phyloP scores from a whole-genome alignment of 1,284 basidiomycete species.

The Kwoniella shivajii region DNA sequence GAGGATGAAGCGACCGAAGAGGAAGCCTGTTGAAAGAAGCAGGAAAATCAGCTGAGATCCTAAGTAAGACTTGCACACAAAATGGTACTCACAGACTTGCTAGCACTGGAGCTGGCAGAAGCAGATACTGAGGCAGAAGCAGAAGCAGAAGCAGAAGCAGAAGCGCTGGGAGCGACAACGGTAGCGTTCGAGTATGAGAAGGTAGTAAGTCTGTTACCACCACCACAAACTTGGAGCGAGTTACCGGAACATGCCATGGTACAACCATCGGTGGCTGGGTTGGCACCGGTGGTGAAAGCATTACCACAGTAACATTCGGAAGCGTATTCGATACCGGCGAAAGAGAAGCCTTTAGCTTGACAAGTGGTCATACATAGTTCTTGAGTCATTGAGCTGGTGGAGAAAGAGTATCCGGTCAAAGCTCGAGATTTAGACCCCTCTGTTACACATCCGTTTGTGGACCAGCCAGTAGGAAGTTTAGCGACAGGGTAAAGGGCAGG shows the following conservation, averaged over 20 bases:
- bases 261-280: constrained; percentile 24
- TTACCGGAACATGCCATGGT: constrained; percentile 36
- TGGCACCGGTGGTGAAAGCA: constrained; percentile 25
- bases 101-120: constrained; percentile 10
- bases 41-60: too few relatives aligned
- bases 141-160: constrained; percentile 14
- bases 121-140: constrained; percentile 12
- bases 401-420: constrained; percentile 29
- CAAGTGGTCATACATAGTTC: constrained; percentile 30
- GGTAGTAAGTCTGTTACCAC: constrained; percentile 27
- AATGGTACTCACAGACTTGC: constrained; percentile 12
- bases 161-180: constrained; percentile 20
- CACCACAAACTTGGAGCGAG: constrained; percentile 43
- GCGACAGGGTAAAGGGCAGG: constrained; percentile 56
- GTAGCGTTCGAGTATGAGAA: constrained; percentile 27
- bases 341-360: constrained; percentile 25
- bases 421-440: constrained; percentile 32
- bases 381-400: constrained; percentile 31
- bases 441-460: constrained; percentile 33
- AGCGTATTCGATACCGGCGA: constrained; percentile 40
- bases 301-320: constrained; percentile 43
- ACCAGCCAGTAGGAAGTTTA: constrained; percentile 37
- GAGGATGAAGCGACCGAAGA: constrained; percentile 7
- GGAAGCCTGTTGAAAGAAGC: too few relatives aligned
- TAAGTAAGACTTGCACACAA: too few relatives aligned